Evolutionary conservation across 257 asterid genomes (phyloP).

Genomic region (Solanum infundibuliforme): DNA sequence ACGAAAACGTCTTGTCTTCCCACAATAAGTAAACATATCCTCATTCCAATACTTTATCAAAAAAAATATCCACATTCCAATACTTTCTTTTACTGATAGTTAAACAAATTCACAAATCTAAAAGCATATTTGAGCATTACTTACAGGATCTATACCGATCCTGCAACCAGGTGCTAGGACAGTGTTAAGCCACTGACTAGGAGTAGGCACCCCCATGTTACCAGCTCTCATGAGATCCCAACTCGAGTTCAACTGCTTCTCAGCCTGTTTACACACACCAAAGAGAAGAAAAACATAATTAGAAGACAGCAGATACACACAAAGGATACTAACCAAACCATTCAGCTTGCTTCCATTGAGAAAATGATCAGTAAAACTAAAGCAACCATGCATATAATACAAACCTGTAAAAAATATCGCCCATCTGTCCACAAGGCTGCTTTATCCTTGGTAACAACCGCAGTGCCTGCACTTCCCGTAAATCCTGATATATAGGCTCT

Average conservation of each 20-base stretch:
- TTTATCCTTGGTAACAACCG: constrained; percentile 85
- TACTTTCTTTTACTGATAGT: background rate
- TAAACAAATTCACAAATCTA: background rate
- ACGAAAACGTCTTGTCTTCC: background rate
- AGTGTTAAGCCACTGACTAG: constrained; percentile 83
- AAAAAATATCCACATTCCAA: background rate
- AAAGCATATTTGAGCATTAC: constrained; percentile 30
- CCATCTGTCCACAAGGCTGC: constrained; percentile 99
- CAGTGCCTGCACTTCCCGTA: constrained; percentile 99
- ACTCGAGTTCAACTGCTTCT: constrained; percentile 65
- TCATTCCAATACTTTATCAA: background rate
- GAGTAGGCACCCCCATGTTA: constrained; percentile 71
- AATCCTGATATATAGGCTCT: constrained; percentile 87
- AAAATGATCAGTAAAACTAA: background rate
- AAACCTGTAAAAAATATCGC: constrained; percentile 90
- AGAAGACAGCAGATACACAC: background rate
- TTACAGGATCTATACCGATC: constrained; percentile 95
- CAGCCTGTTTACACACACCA: constrained; percentile 47
- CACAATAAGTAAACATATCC: background rate
- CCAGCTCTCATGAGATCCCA: constrained; percentile 97
- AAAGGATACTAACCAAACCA: background rate
- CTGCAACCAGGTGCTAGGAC: constrained; percentile 79
- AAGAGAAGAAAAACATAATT: background rate
- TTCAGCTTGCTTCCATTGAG: background rate
- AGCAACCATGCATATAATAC: background rate